Conservation (phyloP, 805 yeast species). For the Cyberlindnera sargentensis region DNA sequence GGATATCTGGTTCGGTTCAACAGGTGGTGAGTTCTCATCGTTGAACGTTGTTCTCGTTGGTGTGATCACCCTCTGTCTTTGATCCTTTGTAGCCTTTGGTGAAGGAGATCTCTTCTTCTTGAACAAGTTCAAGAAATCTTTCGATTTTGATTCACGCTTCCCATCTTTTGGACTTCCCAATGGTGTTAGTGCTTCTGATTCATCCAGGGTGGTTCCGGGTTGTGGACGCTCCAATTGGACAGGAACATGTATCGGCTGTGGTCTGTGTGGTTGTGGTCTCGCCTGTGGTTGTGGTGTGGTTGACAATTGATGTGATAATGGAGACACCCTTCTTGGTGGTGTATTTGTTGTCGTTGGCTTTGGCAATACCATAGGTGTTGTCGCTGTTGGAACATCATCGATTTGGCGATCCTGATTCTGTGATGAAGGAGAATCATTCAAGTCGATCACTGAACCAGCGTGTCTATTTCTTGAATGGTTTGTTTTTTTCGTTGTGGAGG, state of each 20-base stretch:
- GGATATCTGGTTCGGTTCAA: conserved; percentile 2
- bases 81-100: conserved; percentile 11
- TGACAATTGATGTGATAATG: conserved; percentile 3
- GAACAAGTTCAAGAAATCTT: conserved; percentile 22
- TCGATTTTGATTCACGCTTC: conserved; percentile 16
- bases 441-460: conserved; percentile 18
- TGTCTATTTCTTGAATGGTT: conserved; percentile 33
- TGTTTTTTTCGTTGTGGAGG: conserved; percentile 8
- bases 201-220: conserved; percentile 2
- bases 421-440: conserved; percentile 5
- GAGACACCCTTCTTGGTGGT: conserved; percentile 11
- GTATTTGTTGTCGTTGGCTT: not conserved
- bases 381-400: not conserved
- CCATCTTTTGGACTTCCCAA: conserved; percentile 2
- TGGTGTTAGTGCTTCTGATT: conserved; percentile 7
- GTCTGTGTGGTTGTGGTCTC: not conserved
- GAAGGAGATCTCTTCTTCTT: conserved; percentile 22
- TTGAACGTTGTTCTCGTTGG: conserved; percentile 6
- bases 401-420: not conserved
- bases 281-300: conserved; percentile 3
- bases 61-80: conserved; percentile 2
- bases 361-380: conserved; percentile 1
- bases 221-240: not conserved
- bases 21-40: conserved; percentile 9
- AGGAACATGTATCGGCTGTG: conserved; percentile 1